Evolutionary conservation across 352 stramenopile species (phyloP).

Genomic region (Blastocystis sp.): DNA sequence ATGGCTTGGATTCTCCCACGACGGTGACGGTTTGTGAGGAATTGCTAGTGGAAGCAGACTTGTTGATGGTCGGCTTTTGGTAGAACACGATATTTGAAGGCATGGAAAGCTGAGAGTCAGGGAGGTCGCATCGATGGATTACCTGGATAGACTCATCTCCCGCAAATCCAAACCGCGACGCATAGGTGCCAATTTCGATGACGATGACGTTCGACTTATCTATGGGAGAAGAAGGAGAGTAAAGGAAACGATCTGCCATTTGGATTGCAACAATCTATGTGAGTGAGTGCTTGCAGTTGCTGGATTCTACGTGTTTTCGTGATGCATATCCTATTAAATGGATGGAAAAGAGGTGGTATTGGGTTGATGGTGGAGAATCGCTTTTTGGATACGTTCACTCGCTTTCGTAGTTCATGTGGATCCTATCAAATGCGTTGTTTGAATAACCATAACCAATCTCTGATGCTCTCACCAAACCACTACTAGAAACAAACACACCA

Average conservation of each 20-base stretch:
- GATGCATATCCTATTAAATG: too few relatives aligned
- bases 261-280: slow-evolving; percentile 24
- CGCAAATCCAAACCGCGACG: slow-evolving; percentile 51
- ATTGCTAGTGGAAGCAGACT: background rate
- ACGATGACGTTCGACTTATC: slow-evolving; percentile 55
- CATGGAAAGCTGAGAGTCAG: background rate
- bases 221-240: background rate
- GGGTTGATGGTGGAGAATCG: too few relatives aligned
- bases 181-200: slow-evolving; percentile 34
- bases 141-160: slow-evolving; percentile 41
- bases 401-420: too few relatives aligned
- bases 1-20: slow-evolving; percentile 43
- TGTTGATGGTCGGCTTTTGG: background rate
- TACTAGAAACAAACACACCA: too few relatives aligned
- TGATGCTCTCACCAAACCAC: too few relatives aligned
- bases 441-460: too few relatives aligned
- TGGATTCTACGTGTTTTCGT: too few relatives aligned
- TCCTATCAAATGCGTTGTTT: too few relatives aligned
- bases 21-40: background rate
- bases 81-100: slow-evolving; percentile 51
- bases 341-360: too few relatives aligned
- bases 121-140: background rate
- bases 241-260: background rate
- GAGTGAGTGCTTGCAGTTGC: too few relatives aligned
- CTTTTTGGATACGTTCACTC: too few relatives aligned